Evolutionary conservation across 2,329 filamentous ascomycete genomes (phyloP).

Genomic region (Colletotrichum caudatum): DNA sequence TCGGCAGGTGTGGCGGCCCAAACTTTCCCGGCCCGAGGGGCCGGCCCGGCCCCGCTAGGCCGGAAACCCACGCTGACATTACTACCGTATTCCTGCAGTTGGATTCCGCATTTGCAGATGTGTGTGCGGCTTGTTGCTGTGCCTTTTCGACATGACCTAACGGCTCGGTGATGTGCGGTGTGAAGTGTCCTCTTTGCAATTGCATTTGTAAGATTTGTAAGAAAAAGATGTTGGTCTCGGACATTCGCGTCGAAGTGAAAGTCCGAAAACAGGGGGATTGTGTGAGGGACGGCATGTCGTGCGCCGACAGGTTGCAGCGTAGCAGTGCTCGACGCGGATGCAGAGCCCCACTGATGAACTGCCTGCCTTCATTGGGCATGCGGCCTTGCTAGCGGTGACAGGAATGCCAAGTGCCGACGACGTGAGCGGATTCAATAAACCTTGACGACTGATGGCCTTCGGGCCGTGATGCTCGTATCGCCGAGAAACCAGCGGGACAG

Average conservation of each 20-base stretch:
- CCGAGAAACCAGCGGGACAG: not conserved
- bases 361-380: not conserved
- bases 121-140: too few relatives aligned
- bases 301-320: not conserved
- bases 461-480: not conserved
- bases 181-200: not conserved
- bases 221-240: too few relatives aligned
- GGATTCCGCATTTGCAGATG: not conserved
- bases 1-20: not conserved
- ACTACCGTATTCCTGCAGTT: not conserved
- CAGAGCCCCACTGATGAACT: not conserved
- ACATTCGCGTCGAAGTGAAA: not conserved
- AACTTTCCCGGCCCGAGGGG: not conserved
- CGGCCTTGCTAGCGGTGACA: not conserved
- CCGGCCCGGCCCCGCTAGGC: not conserved
- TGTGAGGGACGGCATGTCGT: too few relatives aligned
- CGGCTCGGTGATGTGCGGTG: not conserved
- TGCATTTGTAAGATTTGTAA: not conserved
- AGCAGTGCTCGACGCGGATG: not conserved
- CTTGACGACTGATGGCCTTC: not conserved
- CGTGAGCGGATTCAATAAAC: too few relatives aligned
- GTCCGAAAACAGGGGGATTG: not conserved
- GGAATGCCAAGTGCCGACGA: not conserved
- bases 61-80: not conserved
- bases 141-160: not conserved